phyloP scores from a whole-genome alignment of 495 filamentous ascomycete genomes.

The Polyplosphaeria fusca region DNA sequence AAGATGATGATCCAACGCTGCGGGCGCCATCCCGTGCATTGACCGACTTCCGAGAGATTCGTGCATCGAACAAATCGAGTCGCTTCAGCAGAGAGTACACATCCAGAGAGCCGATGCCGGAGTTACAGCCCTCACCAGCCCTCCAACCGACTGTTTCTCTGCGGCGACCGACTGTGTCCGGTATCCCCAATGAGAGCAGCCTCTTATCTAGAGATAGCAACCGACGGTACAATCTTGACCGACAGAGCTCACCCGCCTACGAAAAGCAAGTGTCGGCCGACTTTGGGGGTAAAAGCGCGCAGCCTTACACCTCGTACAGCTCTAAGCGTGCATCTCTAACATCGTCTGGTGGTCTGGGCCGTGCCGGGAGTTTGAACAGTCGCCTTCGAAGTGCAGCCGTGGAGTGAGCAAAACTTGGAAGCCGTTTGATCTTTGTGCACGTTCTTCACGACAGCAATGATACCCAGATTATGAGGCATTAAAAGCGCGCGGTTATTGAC shows the following conservation, averaged over 20 bases:
- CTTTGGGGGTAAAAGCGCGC: not conserved
- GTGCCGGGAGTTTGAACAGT: constrained; percentile 21
- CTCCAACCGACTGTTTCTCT: constrained; percentile 22
- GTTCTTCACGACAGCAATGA: no score
- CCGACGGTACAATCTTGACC: constrained; percentile 22
- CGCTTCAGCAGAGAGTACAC: constrained; percentile 49
- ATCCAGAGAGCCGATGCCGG: constrained; percentile 39
- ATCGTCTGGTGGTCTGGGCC: constrained; percentile 8
- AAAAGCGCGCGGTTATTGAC: no score
- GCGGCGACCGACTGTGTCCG: constrained; percentile 19
- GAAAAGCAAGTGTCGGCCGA: constrained; percentile 20
- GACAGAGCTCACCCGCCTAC: constrained; percentile 21
- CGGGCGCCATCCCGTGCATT: constrained; percentile 42
- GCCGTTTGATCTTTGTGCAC: no score
- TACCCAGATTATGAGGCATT: no score
- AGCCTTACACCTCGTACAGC: constrained; percentile 9
- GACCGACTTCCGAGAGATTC: constrained; percentile 42
- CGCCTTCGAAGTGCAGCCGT: constrained; percentile 16
- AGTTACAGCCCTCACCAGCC: constrained; percentile 27
- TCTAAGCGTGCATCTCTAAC: constrained; percentile 6
- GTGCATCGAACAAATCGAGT: constrained; percentile 32
- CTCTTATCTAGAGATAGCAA: constrained; percentile 17
- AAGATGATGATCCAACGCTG: constrained; percentile 45
- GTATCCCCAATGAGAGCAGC: constrained; percentile 9
- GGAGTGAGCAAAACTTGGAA: constrained; percentile 32